These are phyloP conservation scores for Adiantum capillusveneris DNA, from an alignment of 75 land plant species.

Conservation along the genomic window DNA sequence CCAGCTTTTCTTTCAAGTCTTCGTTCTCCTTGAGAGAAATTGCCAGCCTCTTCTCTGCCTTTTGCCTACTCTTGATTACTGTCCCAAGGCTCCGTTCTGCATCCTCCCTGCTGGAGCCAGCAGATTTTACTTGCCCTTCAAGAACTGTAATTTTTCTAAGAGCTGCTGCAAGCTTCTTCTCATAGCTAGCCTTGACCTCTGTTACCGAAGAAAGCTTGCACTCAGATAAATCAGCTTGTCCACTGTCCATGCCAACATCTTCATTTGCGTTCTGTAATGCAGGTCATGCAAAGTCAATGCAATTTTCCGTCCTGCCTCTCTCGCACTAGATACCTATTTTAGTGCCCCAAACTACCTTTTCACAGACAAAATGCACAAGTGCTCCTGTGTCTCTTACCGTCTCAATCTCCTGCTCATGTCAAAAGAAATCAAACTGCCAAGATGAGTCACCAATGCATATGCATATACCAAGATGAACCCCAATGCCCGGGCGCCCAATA, in stretches of 20 bases:
- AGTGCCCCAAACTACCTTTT: too few species aligned
- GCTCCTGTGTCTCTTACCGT: too few species aligned
- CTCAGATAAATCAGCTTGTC: conserved; percentile 9
- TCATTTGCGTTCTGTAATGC: not conserved
- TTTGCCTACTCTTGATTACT: conserved; percentile 41
- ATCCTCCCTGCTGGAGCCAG: conserved; percentile 43
- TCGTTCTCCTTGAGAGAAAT: conserved; percentile 59
- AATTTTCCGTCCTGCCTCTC: not conserved
- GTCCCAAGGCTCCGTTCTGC: conserved; percentile 51
- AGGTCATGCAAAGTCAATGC: not conserved
- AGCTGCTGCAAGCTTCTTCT: conserved; percentile 49
- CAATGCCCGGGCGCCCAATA: too few species aligned
- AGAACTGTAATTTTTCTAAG: conserved; percentile 44
- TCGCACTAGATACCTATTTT: not conserved
- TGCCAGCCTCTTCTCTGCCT: conserved; percentile 47
- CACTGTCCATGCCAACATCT: not conserved
- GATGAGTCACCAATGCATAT: too few species aligned
- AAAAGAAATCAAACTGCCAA: too few species aligned
- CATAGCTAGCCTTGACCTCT: conserved; percentile 42
- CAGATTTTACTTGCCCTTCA: conserved; percentile 49
- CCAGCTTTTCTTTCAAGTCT: conserved; percentile 55
- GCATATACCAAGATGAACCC: too few species aligned
- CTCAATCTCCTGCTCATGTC: too few species aligned
- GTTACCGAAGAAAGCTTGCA: conserved; percentile 9
- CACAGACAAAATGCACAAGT: too few species aligned